phyloP scores from a whole-genome alignment of 1,284 basidiomycete genomes.

The Hemileia vastatrix region DNA sequence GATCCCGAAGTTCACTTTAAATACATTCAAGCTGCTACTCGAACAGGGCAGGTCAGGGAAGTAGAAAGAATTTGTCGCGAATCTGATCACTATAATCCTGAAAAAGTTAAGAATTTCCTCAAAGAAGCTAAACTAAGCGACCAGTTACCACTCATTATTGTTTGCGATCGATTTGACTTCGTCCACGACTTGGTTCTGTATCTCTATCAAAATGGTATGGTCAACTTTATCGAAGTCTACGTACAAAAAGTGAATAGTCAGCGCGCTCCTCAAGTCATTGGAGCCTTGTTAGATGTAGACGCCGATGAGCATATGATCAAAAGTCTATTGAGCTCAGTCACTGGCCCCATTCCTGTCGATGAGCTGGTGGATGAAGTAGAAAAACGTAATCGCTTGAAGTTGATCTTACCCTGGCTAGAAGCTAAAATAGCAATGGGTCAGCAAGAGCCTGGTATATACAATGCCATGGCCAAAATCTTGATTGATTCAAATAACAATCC shows the following conservation, averaged over 20 bases:
- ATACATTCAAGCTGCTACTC: slow-evolving; percentile 97
- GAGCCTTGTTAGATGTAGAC: slow-evolving; percentile 93
- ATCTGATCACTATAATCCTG: slow-evolving; percentile 94
- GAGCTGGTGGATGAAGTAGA: slow-evolving; percentile 97
- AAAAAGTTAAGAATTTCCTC: slow-evolving; percentile 98
- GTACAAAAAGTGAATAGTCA: slow-evolving; percentile 97
- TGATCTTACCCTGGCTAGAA: slow-evolving; percentile 96
- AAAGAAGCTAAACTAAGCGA: slow-evolving; percentile 87
- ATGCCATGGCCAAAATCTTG: slow-evolving; percentile 95
- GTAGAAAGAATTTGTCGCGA: slow-evolving; percentile 98
- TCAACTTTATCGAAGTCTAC: slow-evolving; percentile 98
- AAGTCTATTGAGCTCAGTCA: slow-evolving; percentile 80
- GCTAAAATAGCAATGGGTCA: slow-evolving; percentile 81
- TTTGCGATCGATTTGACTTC: slow-evolving; percentile 99
- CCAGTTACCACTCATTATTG: slow-evolving; percentile 97
- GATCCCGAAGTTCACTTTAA: slow-evolving; percentile 99
- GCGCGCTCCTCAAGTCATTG: slow-evolving; percentile 95
- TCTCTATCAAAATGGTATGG: slow-evolving; percentile 94
- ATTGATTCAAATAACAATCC: slow-evolving; percentile 99
- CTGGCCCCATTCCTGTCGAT: slow-evolving; percentile 94
- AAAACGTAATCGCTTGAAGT: slow-evolving; percentile 86
- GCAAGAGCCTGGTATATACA: slow-evolving; percentile 86
- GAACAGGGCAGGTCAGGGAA: slow-evolving; percentile 96
- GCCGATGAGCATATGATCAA: slow-evolving; percentile 97
- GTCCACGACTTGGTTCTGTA: slow-evolving; percentile 98